phyloP scores from a whole-genome alignment of 805 yeast genomes.

The Grigorovia humatica region DNA sequence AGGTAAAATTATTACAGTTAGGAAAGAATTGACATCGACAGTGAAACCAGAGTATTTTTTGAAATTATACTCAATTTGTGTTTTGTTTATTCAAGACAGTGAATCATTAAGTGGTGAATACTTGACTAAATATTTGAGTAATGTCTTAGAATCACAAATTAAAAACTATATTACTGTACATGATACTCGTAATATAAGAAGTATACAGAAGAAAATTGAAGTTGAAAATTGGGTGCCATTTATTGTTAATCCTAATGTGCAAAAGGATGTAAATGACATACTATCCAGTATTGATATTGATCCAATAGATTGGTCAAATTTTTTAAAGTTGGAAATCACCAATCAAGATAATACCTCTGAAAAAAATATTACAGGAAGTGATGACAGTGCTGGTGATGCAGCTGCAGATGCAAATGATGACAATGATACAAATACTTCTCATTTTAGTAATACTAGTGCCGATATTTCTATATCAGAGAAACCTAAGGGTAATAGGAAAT shows the following conservation, averaged over 20 bases:
- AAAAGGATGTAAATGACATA: slow-evolving; percentile 40
- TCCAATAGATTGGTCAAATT: slow-evolving; percentile 39
- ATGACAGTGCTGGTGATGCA: slow-evolving; percentile 3
- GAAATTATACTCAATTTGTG: slow-evolving; percentile 52
- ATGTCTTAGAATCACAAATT: slow-evolving; percentile 56
- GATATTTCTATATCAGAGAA: neutral
- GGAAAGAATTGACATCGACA: slow-evolving; percentile 59
- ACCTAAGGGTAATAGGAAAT: slow-evolving; percentile 28
- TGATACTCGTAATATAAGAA: slow-evolving; percentile 41
- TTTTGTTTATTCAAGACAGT: slow-evolving; percentile 69
- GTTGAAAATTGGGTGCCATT: slow-evolving; percentile 74
- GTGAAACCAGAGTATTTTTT: slow-evolving; percentile 53
- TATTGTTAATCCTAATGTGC: slow-evolving; percentile 40
- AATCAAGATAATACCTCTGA: slow-evolving; percentile 1
- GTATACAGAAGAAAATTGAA: slow-evolving; percentile 42
- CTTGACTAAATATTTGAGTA: slow-evolving; percentile 49
- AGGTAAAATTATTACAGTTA: slow-evolving; percentile 65
- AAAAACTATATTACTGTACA: slow-evolving; percentile 46
- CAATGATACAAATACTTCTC: too few species aligned
- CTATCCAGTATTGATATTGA: slow-evolving; percentile 38
- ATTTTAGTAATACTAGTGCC: too few species aligned
- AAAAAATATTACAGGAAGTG: slow-evolving; percentile 1
- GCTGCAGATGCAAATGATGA: neutral
- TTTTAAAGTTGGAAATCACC: slow-evolving; percentile 19
- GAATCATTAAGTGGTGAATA: slow-evolving; percentile 69